Evolutionary conservation across 2,329 filamentous ascomycete genomes (phyloP), one percentile per base, ranked within the genome.

Genomic region (Cryoendolithus antarcticus): DNA sequence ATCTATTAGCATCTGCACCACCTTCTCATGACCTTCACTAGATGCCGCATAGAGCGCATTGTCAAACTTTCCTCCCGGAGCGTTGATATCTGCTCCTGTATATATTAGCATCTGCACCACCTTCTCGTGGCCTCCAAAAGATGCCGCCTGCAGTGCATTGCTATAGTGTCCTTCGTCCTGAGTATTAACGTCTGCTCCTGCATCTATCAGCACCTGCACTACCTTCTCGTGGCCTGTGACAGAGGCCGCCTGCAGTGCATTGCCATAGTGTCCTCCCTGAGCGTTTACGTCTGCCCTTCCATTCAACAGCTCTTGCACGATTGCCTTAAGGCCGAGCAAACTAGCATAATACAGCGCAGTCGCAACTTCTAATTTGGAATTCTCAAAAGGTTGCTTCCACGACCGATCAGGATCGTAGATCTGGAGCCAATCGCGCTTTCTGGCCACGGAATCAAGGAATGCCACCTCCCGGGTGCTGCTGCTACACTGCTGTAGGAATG

Each of bases 151-250:
- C 4, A 48, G 39, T 4, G 38, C 35, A 13, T 2, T 47, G 32
- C 39, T 33, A 35, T 35, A 45, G 8, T 9, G 2, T 29, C 46
- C 34, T 39, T n/a, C n/a, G 11, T 28, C 40, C 30, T 39, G 34
- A 8, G 35, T 36, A 37, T 53, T 46, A 11, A 50, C 42, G 37
- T 46, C 30, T 9, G 43, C 46, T 6, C 43, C 48, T 4, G 28
- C 12, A 7, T 42, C 39, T 11, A 51, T 31, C 19, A 53, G 44
- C 11, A 50, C 13, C 30, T 49, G 33, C 9, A 56, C 47, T 9
- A 50, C 15, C 19, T 48, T 44, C 28, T 44, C 41, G 32, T 45
- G 30, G 4, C 44, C 51, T 29, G 21, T 29, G 5, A 4, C 19
- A 24, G 46, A 46, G 11, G 49, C 51, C 32, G 36, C 41, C 9